phyloP scores from a whole-genome alignment of 2,329 filamentous ascomycete genomes.

The Sclerotinia glacialis region DNA sequence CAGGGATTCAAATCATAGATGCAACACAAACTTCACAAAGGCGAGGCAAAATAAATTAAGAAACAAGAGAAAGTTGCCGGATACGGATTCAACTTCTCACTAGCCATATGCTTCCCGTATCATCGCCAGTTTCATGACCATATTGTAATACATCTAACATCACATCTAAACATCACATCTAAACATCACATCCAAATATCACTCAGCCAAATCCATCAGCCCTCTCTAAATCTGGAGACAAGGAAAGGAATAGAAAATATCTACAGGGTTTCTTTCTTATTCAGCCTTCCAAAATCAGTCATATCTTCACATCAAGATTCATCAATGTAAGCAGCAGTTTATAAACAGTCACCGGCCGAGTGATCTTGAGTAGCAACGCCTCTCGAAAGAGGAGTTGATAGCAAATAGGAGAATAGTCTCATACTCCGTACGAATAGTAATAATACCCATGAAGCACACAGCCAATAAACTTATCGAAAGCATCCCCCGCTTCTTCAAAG shows the following conservation, averaged over 20 bases:
- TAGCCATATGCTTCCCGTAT: conserved; percentile 13
- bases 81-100: not conserved
- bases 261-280: not conserved
- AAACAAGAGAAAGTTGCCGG: not conserved
- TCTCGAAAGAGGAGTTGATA: not conserved
- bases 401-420: conserved; percentile 1
- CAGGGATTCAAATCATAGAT: not conserved
- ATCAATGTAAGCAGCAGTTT: conserved; percentile 24
- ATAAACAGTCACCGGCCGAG: conserved; percentile 9
- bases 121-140: conserved; percentile 15
- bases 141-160: not conserved
- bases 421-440: conserved; percentile 22
- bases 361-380: not conserved
- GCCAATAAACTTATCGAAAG: conserved; percentile 27
- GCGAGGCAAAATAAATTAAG: not conserved
- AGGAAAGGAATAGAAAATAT: not conserved
- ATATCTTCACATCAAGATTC: conserved; percentile 14
- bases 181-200: not conserved
- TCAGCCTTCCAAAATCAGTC: not conserved
- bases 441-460: conserved; percentile 26
- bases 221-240: conserved; percentile 17
- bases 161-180: not conserved
- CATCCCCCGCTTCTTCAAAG: conserved; percentile 30
- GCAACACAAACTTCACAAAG: conserved; percentile 1
- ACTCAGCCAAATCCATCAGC: conserved; percentile 8